Percentiles rank a stretch among this genome's conserved stretches.
Conservation (phyloP, 2,329 filamentous ascomycete genomes). For the Annulohypoxylon truncatum region DNA sequence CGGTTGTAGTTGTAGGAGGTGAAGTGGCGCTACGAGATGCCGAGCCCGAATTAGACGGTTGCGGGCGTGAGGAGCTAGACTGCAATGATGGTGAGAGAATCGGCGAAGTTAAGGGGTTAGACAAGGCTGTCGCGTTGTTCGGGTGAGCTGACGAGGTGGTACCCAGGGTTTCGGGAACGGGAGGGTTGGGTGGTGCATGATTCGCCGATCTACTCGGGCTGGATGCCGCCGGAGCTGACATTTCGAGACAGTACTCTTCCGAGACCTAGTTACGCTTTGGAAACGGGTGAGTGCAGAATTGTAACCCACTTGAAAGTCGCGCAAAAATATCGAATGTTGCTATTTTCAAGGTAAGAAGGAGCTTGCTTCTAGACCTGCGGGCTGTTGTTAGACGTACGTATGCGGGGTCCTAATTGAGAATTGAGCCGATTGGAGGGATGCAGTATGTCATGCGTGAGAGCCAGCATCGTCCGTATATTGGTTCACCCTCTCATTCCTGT, state of each 20-base stretch:
- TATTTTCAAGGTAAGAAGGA: constrained; percentile 34
- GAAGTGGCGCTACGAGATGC: constrained; percentile 32
- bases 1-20: constrained; percentile 29
- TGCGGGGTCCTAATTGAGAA: constrained; percentile 41
- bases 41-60: constrained; percentile 30
- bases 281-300: constrained; percentile 26
- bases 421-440: constrained; percentile 45
- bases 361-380: constrained; percentile 40
- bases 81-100: constrained; percentile 28
- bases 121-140: constrained; percentile 24
- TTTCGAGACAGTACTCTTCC: constrained; percentile 12
- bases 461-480: constrained; percentile 36
- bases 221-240: constrained; percentile 31
- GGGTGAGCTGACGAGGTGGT: constrained; percentile 18
- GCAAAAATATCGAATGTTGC: constrained; percentile 33
- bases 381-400: constrained; percentile 35
- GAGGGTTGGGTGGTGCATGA: constrained; percentile 21
- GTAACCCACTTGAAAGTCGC: constrained; percentile 18
- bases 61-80: constrained; percentile 21
- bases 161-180: constrained; percentile 23
- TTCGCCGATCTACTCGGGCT: constrained; percentile 21
- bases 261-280: constrained; percentile 18
- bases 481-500: constrained; percentile 24
- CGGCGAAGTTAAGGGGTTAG: constrained; percentile 19
- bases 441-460: constrained; percentile 38